These are phyloP conservation scores for Clohesyomyces aquaticus DNA, from an alignment of 495 filamentous ascomycete genomes.

Conservation along the genomic window DNA sequence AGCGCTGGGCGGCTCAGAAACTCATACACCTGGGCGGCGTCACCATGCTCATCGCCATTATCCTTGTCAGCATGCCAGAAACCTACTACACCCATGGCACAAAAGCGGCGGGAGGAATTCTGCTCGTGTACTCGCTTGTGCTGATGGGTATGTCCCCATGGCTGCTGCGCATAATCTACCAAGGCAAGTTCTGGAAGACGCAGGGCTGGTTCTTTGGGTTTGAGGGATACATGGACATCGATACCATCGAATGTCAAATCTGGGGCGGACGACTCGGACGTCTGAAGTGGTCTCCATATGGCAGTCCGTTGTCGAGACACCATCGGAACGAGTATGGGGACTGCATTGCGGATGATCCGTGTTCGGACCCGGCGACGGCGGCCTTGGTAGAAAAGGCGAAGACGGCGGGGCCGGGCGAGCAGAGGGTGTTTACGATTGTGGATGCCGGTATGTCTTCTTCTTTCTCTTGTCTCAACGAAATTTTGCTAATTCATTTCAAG, in stretches of 20 bases:
- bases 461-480: neutral
- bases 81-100: neutral
- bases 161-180: slow-evolving; percentile 31
- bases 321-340: slow-evolving; percentile 26
- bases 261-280: slow-evolving; percentile 40
- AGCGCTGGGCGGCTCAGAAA: slow-evolving; percentile 24
- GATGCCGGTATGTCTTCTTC: slow-evolving; percentile 18
- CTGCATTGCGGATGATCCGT: slow-evolving; percentile 31
- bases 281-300: slow-evolving; percentile 41
- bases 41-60: slow-evolving; percentile 18
- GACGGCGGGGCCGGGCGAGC: slow-evolving; percentile 16
- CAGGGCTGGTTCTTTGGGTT: slow-evolving; percentile 49
- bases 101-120: neutral
- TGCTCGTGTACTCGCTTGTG: slow-evolving; percentile 15
- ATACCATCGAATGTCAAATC: slow-evolving; percentile 42
- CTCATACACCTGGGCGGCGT: slow-evolving; percentile 21
- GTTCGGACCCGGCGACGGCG: slow-evolving; percentile 9
- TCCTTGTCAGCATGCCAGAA: neutral
- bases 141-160: slow-evolving; percentile 21
- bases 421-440: slow-evolving; percentile 22
- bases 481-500: slow-evolving; percentile 13
- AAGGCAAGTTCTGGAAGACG: slow-evolving; percentile 37
- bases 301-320: slow-evolving; percentile 41
- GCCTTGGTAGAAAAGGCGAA: slow-evolving; percentile 20
- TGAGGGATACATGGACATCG: slow-evolving; percentile 45